Evolutionary conservation across 2,329 filamentous ascomycete species (phyloP).

Genomic region (Neophaeococcomyces aloes): DNA sequence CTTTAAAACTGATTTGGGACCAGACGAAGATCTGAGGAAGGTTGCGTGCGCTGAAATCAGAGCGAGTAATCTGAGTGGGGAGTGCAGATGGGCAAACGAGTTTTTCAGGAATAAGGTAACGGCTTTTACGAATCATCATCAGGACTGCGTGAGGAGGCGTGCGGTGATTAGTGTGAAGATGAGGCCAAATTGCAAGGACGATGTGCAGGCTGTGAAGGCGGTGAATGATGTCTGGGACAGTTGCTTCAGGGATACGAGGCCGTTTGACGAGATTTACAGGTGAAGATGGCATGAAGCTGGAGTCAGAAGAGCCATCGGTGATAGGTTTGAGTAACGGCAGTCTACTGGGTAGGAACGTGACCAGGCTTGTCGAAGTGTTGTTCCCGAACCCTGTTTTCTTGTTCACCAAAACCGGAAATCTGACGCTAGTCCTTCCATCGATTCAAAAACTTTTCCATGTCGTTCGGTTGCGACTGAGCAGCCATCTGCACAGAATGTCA

Average conservation of each 20-base stretch:
- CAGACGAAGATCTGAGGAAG: slow-evolving; percentile 63
- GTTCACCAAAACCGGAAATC: too few species aligned
- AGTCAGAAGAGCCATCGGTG: neutral
- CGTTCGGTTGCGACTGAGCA: slow-evolving; percentile 39
- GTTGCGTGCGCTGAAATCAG: slow-evolving; percentile 95
- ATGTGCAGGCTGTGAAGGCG: slow-evolving; percentile 73
- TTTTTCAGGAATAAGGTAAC: slow-evolving; percentile 76
- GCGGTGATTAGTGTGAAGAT: slow-evolving; percentile 70
- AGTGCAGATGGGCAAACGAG: slow-evolving; percentile 83
- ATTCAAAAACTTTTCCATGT: slow-evolving; percentile 48
- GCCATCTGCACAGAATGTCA: slow-evolving; percentile 36
- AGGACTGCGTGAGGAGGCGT: slow-evolving; percentile 75
- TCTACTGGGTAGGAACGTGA: neutral
- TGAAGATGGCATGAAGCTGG: slow-evolving; percentile 22
- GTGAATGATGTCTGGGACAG: slow-evolving; percentile 99
- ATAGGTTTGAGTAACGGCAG: neutral
- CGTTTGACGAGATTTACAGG: slow-evolving; percentile 93
- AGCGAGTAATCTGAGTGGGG: slow-evolving; percentile 82
- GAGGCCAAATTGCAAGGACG: slow-evolving; percentile 70
- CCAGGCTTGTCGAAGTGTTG: too few species aligned
- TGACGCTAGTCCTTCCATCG: slow-evolving; percentile 46
- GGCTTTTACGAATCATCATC: slow-evolving; percentile 83
- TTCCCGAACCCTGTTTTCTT: too few species aligned
- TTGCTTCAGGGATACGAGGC: slow-evolving; percentile 85
- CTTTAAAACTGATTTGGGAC: slow-evolving; percentile 76